Percentiles rank a stretch among this genome's conserved stretches.
Conservation (phyloP, 2,329 filamentous ascomycete genomes). For the Colletotrichum lentis region DNA sequence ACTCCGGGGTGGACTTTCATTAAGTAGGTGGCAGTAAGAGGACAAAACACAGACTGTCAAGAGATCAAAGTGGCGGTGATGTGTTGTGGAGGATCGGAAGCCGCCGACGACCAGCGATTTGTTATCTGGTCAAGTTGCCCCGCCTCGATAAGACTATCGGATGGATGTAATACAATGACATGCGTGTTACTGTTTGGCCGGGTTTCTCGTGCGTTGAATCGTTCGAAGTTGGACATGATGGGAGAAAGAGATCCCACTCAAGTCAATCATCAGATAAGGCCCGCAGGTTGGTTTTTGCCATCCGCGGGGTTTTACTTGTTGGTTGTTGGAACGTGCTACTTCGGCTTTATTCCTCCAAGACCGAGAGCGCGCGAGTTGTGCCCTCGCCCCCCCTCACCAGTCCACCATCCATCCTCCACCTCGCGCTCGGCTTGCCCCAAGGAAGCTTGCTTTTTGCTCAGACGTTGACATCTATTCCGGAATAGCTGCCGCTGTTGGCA, state of each 20-base stretch:
- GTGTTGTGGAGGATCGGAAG: slow-evolving; percentile 25
- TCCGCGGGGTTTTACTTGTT: neutral
- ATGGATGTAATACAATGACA: slow-evolving; percentile 12
- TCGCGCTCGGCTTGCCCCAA: neutral
- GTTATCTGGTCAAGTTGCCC: slow-evolving; percentile 25
- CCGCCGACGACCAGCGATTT: slow-evolving; percentile 28
- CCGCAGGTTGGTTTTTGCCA: neutral
- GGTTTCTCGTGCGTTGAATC: neutral
- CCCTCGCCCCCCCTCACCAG: neutral
- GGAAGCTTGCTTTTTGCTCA: neutral
- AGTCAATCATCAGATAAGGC: neutral
- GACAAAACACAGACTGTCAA: too few relatives aligned
- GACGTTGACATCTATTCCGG: neutral
- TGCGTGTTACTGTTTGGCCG: too few relatives aligned
- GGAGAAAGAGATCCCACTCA: neutral
- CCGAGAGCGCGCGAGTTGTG: slow-evolving; percentile 26
- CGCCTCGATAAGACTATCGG: slow-evolving; percentile 19
- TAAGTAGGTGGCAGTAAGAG: neutral
- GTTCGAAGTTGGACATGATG: too few relatives aligned
- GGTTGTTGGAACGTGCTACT: neutral
- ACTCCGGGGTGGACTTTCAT: neutral
- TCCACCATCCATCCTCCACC: too few relatives aligned
- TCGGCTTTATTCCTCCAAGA: slow-evolving; percentile 5
- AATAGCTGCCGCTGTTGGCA: neutral
- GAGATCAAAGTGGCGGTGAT: neutral